Base-by-base conservation (phyloP, 2,329 filamentous ascomycete species). In the Alternaria brassicae region DNA sequence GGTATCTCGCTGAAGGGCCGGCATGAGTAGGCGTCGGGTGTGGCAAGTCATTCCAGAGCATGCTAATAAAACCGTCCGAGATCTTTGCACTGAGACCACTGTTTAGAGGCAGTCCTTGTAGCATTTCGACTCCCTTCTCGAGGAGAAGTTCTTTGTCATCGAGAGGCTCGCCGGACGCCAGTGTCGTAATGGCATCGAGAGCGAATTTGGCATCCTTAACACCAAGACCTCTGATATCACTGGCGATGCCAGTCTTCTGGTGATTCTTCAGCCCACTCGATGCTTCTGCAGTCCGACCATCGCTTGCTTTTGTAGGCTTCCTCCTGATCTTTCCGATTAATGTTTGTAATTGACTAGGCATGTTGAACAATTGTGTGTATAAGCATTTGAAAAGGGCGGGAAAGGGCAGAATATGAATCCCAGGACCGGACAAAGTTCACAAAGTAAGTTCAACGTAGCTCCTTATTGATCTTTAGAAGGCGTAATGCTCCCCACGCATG, bases 131-230 rank as follows among this genome's bases (percentile, higher is more conserved):
- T 17, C 82, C 83, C 72, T 85, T 73, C 63, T 86, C 84, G 15
- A 76, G 69, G 36, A 76, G 51, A 8, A 70, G 62, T 6, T 73
- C 71, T 50, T 76, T 76, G 79, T 94, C 91, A 68, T 94, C 88
- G 5, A 86, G 77, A 10, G 89, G 81, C 47, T 86, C 83, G 1
- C 89, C 88, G 66, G 86, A 88, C 30, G 88, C 75, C 76, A 91
- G 88, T 61, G 80, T 82, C 54, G 85, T 83, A 57, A 91, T 79
- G 42, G 90, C 72, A 65, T 92, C 89, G 81, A 77, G 69, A 36
- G 77, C 60, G 57, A 71, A 76, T 61, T 62, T 69, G 37, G 71
- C 71, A 49, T 72, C 84, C 81, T 72, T 81, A 72, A 81, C 58
- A 63, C 83, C 75, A 19, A 92, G 75, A 5, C 83, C 77, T 62